Evolutionary conservation across 2,329 filamentous ascomycete species (phyloP).

Genomic region (Aquanectria penicillioides): DNA sequence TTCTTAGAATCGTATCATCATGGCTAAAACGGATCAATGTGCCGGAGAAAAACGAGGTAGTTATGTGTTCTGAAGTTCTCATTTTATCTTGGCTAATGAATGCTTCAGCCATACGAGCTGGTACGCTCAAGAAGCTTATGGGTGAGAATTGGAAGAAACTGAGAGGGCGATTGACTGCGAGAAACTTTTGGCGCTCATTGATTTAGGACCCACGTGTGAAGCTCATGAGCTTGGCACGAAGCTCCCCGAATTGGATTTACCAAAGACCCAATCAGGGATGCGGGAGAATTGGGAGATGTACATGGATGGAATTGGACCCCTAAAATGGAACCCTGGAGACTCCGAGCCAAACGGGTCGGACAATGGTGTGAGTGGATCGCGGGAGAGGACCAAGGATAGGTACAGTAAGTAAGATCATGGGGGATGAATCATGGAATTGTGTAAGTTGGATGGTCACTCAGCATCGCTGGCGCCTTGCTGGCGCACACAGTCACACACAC

Average conservation of each 20-base stretch:
- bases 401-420: conserved; percentile 22
- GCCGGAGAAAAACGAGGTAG: too few species aligned
- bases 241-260: conserved; percentile 7
- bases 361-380: conserved; percentile 34
- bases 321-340: conserved; percentile 31
- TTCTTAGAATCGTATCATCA: too few species aligned
- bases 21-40: too few species aligned
- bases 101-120: too few species aligned
- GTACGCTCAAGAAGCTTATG: too few species aligned
- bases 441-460: conserved; percentile 18
- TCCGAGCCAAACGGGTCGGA: conserved; percentile 34
- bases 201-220: too few species aligned
- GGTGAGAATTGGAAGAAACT: too few species aligned
- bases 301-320: conserved; percentile 32
- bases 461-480: neutral
- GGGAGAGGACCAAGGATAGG: conserved; percentile 34
- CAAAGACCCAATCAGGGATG: conserved; percentile 26
- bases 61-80: too few species aligned
- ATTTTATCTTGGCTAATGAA: too few species aligned
- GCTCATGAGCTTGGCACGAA: neutral
- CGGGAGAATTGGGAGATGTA: neutral
- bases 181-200: too few species aligned
- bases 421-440: conserved; percentile 23
- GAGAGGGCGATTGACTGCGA: too few species aligned
- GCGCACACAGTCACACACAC: neutral